Base-by-base conservation (phyloP, 1,284 basidiomycete species). In the Peniophora sp. region DNA sequence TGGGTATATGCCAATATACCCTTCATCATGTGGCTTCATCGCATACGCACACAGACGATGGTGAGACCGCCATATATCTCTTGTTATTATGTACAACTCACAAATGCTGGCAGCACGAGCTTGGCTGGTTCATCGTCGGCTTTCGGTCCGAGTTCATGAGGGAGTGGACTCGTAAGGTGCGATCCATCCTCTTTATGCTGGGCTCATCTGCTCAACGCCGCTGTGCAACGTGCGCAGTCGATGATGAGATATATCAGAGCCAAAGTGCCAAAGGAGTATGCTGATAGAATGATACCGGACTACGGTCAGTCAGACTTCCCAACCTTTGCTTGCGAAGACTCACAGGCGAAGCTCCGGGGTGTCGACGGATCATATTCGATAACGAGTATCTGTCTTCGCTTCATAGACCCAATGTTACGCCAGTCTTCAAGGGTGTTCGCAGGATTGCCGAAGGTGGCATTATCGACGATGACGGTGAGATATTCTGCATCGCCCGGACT, bases 201-300 rank as follows among this genome's bases (percentile, higher is more conserved):
- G n/a, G n/a, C n/a, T n/a, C 27, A 5, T 32, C 12, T 32, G 27
- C 27, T 32, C 6, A 32, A 32, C 27, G 27, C 5, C 12, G 27
- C 5, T 12, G 12, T 32, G 27, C 27, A 32, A 32, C 14, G n/a
- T 35, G 35, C 44, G 17, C 36, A 71, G 69, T 18, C 44, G 2
- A 39, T 61, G 12, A 57, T 55, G 17, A 36, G 46, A 1, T 73
- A 74, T 54, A 71, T 76, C 15, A 59, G 55, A 41, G 44, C 53
- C 3, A 58, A 56, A 3, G 66, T 71, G 0, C 76, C 76, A 0
- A 54, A 61, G 42, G 56, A 72, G 51, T 74, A 77, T 54, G 68
- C 67, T 44, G 52, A 66, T 1, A 51, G 61, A 6, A 55, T 79
- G 3, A 67, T 72, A 12, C 76, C 76, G 1, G 63, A 61, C 14